These are phyloP conservation scores for Carpinus fangiana DNA, from an alignment of 306 rosid genomes.

Conservation along the genomic window DNA sequence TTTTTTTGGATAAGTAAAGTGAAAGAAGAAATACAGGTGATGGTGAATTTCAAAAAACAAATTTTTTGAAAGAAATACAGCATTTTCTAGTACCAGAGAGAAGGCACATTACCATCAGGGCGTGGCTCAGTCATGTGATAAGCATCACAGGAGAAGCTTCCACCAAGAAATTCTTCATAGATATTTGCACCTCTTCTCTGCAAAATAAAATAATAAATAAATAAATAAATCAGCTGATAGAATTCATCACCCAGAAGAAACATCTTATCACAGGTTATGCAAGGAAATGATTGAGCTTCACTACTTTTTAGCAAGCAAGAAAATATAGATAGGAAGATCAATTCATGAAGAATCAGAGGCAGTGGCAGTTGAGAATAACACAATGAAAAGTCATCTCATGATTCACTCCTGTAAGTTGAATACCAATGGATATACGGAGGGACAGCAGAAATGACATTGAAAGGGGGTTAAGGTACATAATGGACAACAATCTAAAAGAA, in stretches of 20 bases:
- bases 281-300: constrained; percentile 1
- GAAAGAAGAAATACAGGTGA: too few species aligned
- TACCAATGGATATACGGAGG: constrained; percentile 4
- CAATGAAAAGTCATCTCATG: not conserved
- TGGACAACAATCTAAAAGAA: not conserved
- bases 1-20: too few species aligned
- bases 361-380: not conserved
- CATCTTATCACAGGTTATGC: constrained; percentile 3
- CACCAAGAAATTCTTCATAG: constrained; percentile 94
- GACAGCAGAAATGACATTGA: constrained; percentile 2
- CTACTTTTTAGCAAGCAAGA: not conserved
- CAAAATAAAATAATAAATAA: not conserved
- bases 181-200: constrained; percentile 88
- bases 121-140: constrained; percentile 93
- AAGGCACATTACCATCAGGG: constrained; percentile 75
- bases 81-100: constrained; percentile 5
- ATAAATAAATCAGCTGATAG: not conserved
- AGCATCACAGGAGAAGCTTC: constrained; percentile 93
- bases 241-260: constrained; percentile 15
- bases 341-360: not conserved
- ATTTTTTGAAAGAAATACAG: not conserved
- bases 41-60: not conserved
- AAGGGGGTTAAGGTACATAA: not conserved
- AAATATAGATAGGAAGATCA: not conserved
- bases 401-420: not conserved